Conservation (phyloP, 176 grass and related monocot genomes). For the Cenchrus purpureus region DNA sequence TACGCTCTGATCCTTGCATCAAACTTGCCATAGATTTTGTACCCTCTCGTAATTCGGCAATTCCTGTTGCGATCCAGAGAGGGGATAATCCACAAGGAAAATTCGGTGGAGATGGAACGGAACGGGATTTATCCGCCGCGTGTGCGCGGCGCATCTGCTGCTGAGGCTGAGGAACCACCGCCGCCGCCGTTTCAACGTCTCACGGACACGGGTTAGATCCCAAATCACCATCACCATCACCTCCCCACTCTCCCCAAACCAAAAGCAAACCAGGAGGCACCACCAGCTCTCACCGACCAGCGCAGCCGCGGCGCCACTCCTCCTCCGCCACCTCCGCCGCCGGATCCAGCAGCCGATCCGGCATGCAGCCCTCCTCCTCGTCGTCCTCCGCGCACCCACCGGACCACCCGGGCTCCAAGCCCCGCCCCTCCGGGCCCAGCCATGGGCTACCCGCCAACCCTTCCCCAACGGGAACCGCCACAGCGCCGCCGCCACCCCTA, state of each 20-base stretch:
- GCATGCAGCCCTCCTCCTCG: slow-evolving; percentile 39
- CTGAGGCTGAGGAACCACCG: too few relatives aligned
- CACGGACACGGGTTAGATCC: slow-evolving; percentile 41
- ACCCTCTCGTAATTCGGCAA: too few relatives aligned
- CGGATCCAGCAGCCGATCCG: background rate
- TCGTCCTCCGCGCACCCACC: slow-evolving; percentile 32
- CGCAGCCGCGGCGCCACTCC: background rate
- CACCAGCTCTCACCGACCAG: slow-evolving; percentile 14
- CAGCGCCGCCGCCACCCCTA: slow-evolving; percentile 36
- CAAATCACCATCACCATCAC: slow-evolving; percentile 32
- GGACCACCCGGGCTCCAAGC: slow-evolving; percentile 35
- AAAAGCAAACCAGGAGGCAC: background rate
- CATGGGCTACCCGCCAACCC: slow-evolving; percentile 73
- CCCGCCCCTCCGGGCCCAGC: slow-evolving; percentile 47
- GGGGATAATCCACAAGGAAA: background rate
- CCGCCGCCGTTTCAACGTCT: background rate
- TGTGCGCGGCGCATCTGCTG: background rate
- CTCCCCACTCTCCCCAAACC: background rate
- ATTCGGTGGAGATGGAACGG: background rate
- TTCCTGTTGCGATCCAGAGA: too few relatives aligned
- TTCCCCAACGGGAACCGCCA: slow-evolving; percentile 40
- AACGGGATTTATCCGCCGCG: background rate
- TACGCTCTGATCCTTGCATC: too few relatives aligned
- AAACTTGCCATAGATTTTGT: too few relatives aligned
- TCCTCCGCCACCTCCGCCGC: background rate